phyloP scores from a whole-genome alignment of 345 rosid species.

The Excoecaria agallocha region DNA sequence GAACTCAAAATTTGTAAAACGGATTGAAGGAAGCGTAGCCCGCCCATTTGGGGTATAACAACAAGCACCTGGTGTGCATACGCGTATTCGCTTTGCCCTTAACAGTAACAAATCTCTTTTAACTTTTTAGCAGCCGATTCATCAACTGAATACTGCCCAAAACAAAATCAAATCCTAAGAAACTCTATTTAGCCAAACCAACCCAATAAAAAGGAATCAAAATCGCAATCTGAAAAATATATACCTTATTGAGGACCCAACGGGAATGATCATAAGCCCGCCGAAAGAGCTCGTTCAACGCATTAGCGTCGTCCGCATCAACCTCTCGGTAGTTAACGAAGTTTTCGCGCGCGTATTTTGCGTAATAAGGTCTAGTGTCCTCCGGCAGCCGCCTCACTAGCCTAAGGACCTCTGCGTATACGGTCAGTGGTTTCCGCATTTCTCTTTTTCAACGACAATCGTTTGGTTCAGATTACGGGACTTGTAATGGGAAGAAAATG shows the following conservation, averaged over 20 bases:
- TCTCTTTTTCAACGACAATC: neutral
- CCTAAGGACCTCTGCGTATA: slow-evolving; percentile 75
- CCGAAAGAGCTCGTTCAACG: slow-evolving; percentile 77
- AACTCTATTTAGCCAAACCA: neutral
- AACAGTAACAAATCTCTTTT: slow-evolving; percentile 49
- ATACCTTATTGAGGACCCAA: slow-evolving; percentile 91
- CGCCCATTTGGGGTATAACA: slow-evolving; percentile 22
- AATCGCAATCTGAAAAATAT: neutral
- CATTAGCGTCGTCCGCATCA: slow-evolving; percentile 47
- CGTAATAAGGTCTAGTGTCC: slow-evolving; percentile 82
- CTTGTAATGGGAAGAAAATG: no score
- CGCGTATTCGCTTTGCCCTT: neutral
- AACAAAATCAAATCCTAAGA: slow-evolving; percentile 11
- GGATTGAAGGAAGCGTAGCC: neutral
- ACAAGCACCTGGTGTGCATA: slow-evolving; percentile 48
- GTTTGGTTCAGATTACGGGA: neutral
- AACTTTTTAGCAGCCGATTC: slow-evolving; percentile 62
- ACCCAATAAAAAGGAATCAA: neutral
- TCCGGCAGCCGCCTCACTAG: slow-evolving; percentile 69
- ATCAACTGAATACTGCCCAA: slow-evolving; percentile 71
- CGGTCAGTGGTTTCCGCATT: slow-evolving; percentile 76
- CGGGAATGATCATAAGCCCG: slow-evolving; percentile 83
- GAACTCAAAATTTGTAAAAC: neutral
- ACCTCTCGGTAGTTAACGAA: slow-evolving; percentile 82
- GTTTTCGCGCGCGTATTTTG: slow-evolving; percentile 86